Base-by-base conservation (phyloP, 2,329 filamentous ascomycete species). In the Monosporascus sp. region DNA sequence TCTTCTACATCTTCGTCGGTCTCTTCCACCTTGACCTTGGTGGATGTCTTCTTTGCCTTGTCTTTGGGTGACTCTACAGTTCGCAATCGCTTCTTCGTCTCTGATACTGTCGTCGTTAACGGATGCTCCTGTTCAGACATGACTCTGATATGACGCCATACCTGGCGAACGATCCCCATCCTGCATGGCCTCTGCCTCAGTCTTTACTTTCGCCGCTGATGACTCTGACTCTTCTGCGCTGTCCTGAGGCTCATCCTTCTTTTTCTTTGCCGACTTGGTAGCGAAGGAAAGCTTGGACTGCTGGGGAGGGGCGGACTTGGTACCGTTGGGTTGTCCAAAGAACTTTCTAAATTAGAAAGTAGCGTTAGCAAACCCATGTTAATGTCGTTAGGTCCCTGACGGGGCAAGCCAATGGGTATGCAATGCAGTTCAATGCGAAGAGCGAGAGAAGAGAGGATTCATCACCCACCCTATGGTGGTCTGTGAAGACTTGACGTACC, bases 231-330 rank as follows among this genome's bases (percentile, higher is more conserved):
- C 57, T 45, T 54, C 53, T 25, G 57, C 31, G 24, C 56, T 51
- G 49, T 60, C 61, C 57, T 67, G 63, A 41, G 62, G 59, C 18
- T 68, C 65, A 11, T 66, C 56, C 49, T 70, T 67, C 47, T 66
- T 57, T 60, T 72, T 73, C 56, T 70, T 65, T 20, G 63, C 38
- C 3, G 75, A 48, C 65, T 82, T 84, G 48, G 83, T 84, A 37
- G 84, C 83, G 65, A 96, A 96, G 0, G 87, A 80, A 39, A 96
- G 74, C 61, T 85, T 94, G 1, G 89, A 87, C 70, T 96, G 90
- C 68, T 90, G 87, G 38, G 80, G 78, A 14, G 83, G 81, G 18
- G 80, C 74, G 0, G 80, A 70, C 60, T 79, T 81, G 5, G 78
- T 70, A 49, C 83, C 85, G 63, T 82, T 82, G 25, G 80, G 77